Base-by-base conservation (phyloP, 139 green algal species). In the Pedinophyceae sp. region DNA sequence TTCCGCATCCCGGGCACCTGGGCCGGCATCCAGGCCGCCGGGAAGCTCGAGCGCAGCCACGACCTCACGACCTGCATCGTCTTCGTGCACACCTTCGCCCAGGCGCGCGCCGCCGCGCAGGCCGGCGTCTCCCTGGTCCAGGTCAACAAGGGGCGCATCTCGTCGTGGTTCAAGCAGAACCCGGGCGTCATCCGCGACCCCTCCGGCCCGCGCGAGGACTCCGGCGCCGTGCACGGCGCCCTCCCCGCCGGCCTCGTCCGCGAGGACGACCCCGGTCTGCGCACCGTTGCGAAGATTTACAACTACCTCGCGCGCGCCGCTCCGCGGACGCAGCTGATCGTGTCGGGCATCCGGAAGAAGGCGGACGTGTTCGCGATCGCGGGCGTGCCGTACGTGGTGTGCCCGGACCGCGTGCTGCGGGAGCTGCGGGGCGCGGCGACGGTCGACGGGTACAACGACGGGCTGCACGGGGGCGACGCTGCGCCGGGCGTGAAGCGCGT, bases 101-200 rank as follows among this genome's bases (percentile, higher is more conserved):
- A 92, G 62, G 80, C 66, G n/a, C 62, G 66, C 1, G 74, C 81
- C 17, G 82, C 82, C 1, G 75, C 75, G 0, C 73, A 93, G 62
- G 78, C 66, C 1, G 81, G 82, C 29, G 75, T 75, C 7, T 77
- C 61, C 50, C 77, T 93, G 15, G 53, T 94, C 15, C 76, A 85
- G 43, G 55, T 79, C 13, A 88, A 86, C 54, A 73, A 90, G 24
- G 81, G 79, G 0, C 67, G 70, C n/a, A 72, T 83, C n/a, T 52
- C 62, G 39, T 80, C 93, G 53, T 94, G 81, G 77, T 94, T 85
- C 75, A 70, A 78, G 53, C 71, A 71, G 48, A 50, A 93, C 66
- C 84, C 84, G 0, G 79, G 79, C 6, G 65, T 69, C 27, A 81
- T 89, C 51, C 57, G 70, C 3, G 75, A 93, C 67, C 79, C 71